Base-by-base conservation (phyloP, 192 early-diverging fungal genomes). In the Coemansia sp. region DNA sequence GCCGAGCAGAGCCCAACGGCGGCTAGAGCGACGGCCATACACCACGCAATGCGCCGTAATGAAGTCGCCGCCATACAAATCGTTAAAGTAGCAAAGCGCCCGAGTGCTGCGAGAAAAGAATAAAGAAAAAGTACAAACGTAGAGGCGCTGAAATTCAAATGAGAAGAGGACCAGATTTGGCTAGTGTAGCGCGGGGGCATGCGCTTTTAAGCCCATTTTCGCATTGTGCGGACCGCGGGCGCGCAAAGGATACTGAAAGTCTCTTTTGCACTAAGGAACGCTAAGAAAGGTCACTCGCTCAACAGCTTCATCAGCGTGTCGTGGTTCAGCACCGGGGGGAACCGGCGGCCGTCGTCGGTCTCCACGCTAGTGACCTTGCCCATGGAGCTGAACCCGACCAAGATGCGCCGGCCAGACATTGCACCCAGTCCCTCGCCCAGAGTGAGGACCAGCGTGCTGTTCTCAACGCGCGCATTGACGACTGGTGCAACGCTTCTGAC, bases 341-440 rank as follows among this genome's bases (percentile, higher is more conserved):
- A 62, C 59, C 60, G 63, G 43, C 80, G 80, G 12, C 80, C 80
- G 24, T 73, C 64, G 40, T 83, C 80, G 9, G 71, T 68, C 29
- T 64, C 66, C 43, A 83, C 80, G 20, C 59, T 59, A 10, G 68
- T 60, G 20, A 83, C 59, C 31, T 65, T 69, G 31, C 80, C 80
- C 42, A 83, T 61, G 17, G 62, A 54, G 31, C 61, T 76, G 60
- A 83, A 83, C 40, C 65, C 64, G 17, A 72, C 80, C 22, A 83
- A 65, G 39, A 83, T 74, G 19, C 80, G 59, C 49, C 80, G 60
- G 38, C 69, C 69, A 2, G 80, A 73, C 80, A 83, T 68, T 9
- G 71, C 62, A 4, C 80, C 80, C 24, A 83, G 58, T 7, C 74
- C 71, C 10, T 83, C 80, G 62, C 80, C 80, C 41, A 83, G 51